These are phyloP conservation scores for Geotrichum restrictum DNA, from an alignment of 1,139 yeast genomes.

Conservation along the genomic window DNA sequence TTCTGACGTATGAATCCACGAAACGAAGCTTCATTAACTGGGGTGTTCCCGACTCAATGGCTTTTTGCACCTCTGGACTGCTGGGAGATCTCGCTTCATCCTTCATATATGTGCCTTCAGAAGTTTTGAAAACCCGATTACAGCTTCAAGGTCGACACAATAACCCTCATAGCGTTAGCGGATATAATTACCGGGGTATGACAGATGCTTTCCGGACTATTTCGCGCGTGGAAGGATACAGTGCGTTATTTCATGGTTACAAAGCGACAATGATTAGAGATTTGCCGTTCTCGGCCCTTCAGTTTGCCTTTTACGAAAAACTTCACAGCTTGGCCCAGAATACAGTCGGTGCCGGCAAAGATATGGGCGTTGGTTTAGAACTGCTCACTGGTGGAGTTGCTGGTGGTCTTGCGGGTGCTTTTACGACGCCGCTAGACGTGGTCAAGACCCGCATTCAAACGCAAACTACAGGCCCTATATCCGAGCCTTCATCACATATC, in stretches of 20 bases:
- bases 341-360: slow-evolving; percentile 34
- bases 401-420: slow-evolving; percentile 88
- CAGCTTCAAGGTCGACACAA: slow-evolving; percentile 87
- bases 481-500: slow-evolving; percentile 23
- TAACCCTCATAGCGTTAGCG: slow-evolving; percentile 73
- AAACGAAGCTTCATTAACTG: slow-evolving; percentile 67
- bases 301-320: slow-evolving; percentile 90
- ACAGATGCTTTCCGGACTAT: slow-evolving; percentile 67
- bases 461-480: slow-evolving; percentile 37
- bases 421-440: slow-evolving; percentile 85
- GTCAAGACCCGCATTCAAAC: slow-evolving; percentile 93
- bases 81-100: slow-evolving; percentile 88
- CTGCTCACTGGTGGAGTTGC: slow-evolving; percentile 89
- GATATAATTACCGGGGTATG: slow-evolving; percentile 74
- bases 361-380: slow-evolving; percentile 57
- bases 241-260: slow-evolving; percentile 82
- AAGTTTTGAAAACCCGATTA: slow-evolving; percentile 87
- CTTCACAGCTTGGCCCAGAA: slow-evolving; percentile 45
- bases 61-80: slow-evolving; percentile 82
- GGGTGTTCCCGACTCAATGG: slow-evolving; percentile 68
- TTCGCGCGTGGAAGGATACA: slow-evolving; percentile 61
- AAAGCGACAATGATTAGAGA: slow-evolving; percentile 90
- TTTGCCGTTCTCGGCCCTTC: slow-evolving; percentile 90
- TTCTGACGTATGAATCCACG: slow-evolving; percentile 79
- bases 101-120: slow-evolving; percentile 93